A percentile compares a stretch with the other conserved stretches of the same genome.
Evolutionary conservation across 1,284 basidiomycete genomes (phyloP).

Genomic region (Marasmius oreades): DNA sequence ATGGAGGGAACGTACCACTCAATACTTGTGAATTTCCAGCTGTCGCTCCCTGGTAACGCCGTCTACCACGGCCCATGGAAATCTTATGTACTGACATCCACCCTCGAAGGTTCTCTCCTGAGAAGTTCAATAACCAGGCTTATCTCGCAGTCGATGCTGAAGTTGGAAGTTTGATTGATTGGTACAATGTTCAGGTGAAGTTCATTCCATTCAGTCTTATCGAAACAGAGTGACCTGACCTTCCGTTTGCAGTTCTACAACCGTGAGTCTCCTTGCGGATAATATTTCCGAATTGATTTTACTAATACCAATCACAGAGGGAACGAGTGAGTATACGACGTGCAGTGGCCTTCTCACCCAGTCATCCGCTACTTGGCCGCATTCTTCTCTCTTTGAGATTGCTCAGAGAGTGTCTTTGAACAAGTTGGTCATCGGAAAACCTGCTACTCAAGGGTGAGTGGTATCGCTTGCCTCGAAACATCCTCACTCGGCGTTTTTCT

Average conservation of each 20-base stretch:
- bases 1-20: not conserved
- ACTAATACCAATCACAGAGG: slow-evolving; percentile 40
- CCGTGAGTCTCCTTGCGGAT: slow-evolving; percentile 22
- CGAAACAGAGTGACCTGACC: not conserved
- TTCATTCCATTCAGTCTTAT: slow-evolving; percentile 1
- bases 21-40: slow-evolving; percentile 5
- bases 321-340: slow-evolving; percentile 53
- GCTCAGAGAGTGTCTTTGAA: slow-evolving; percentile 33
- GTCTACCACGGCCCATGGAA: no score
- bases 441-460: slow-evolving; percentile 29
- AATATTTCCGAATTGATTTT: no score
- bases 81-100: not conserved
- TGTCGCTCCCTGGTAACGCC: slow-evolving; percentile 23
- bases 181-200: slow-evolving; percentile 27
- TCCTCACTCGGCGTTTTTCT: not conserved
- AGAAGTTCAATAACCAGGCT: slow-evolving; percentile 8
- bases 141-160: slow-evolving; percentile 12
- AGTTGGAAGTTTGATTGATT: slow-evolving; percentile 18
- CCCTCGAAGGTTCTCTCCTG: slow-evolving; percentile 9
- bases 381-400: slow-evolving; percentile 45
- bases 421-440: slow-evolving; percentile 54
- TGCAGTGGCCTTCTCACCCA: slow-evolving; percentile 50
- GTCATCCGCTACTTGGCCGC: slow-evolving; percentile 49
- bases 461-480: not conserved
- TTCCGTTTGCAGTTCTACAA: slow-evolving; percentile 28